These are phyloP conservation scores for Flagelloscypha sp. DNA, from an alignment of 768 basidiomycete species.

Conservation along the genomic window DNA sequence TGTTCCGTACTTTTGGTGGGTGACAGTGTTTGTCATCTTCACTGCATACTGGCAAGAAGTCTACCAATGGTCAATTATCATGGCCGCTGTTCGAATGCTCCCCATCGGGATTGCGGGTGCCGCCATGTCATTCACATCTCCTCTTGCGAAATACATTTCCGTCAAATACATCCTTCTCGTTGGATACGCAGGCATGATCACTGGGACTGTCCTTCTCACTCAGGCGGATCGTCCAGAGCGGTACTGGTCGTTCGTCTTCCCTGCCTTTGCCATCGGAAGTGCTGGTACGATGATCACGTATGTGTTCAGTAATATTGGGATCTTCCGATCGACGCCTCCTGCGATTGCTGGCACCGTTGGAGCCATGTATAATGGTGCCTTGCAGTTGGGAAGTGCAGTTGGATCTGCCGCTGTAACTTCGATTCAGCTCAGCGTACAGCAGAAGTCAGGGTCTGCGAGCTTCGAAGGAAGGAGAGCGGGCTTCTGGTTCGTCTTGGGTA, in stretches of 20 bases:
- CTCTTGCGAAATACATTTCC: slow-evolving; percentile 24
- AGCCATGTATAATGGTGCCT: slow-evolving; percentile 46
- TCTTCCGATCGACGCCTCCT: slow-evolving; percentile 39
- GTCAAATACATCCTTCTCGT: slow-evolving; percentile 39
- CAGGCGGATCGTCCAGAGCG: slow-evolving; percentile 28
- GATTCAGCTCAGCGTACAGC: slow-evolving; percentile 39
- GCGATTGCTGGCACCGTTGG: slow-evolving; percentile 46
- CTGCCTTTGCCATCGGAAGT: slow-evolving; percentile 41
- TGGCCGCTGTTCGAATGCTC: slow-evolving; percentile 27
- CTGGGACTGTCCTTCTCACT: slow-evolving; percentile 33
- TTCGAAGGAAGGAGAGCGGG: no score
- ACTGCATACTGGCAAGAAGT: slow-evolving; percentile 32
- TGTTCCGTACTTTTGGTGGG: slow-evolving; percentile 37
- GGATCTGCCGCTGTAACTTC: slow-evolving; percentile 41
- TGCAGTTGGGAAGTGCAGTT: slow-evolving; percentile 45
- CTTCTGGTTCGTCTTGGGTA: no score
- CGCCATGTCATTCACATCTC: slow-evolving; percentile 27
- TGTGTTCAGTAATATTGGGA: slow-evolving; percentile 33
- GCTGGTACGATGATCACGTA: slow-evolving; percentile 37
- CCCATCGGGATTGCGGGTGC: slow-evolving; percentile 34
- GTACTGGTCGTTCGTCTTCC: slow-evolving; percentile 43
- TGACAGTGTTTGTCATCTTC: slow-evolving; percentile 23
- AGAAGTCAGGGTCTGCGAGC: no score
- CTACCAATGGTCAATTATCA: slow-evolving; percentile 33
- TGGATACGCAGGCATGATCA: slow-evolving; percentile 28